Evolutionary conservation across 192 early-diverging fungal species (phyloP).

Genomic region (Umbelopsis vinacea): DNA sequence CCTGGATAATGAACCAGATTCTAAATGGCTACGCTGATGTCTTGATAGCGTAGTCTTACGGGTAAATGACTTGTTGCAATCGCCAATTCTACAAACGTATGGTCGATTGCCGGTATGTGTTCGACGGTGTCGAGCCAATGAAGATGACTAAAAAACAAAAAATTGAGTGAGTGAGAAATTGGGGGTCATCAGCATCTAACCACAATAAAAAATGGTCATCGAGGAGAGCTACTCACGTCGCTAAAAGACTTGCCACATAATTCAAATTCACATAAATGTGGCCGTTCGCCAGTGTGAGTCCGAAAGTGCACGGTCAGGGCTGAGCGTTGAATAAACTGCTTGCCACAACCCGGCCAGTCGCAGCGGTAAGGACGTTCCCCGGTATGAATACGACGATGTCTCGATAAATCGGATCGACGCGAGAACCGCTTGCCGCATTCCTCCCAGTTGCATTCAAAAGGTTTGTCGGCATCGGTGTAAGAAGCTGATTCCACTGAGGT

Average conservation of each 20-base stretch:
- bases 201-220: not conserved
- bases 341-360: constrained; percentile 65
- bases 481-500: constrained; percentile 14
- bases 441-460: constrained; percentile 60
- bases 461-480: constrained; percentile 32
- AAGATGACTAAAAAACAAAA: constrained; percentile 56
- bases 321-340: constrained; percentile 80
- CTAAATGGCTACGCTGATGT: constrained; percentile 58
- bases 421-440: constrained; percentile 72
- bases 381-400: constrained; percentile 77
- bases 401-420: constrained; percentile 70
- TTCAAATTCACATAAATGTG: constrained; percentile 66
- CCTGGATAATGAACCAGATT: constrained; percentile 16
- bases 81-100: constrained; percentile 64
- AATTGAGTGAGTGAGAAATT: no score
- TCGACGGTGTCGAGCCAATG: constrained; percentile 72
- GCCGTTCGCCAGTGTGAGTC: constrained; percentile 74
- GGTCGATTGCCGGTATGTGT: constrained; percentile 78
- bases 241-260: constrained; percentile 76
- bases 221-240: constrained; percentile 46
- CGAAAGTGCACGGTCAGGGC: constrained; percentile 78
- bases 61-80: constrained; percentile 77
- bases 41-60: constrained; percentile 66
- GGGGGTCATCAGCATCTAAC: not conserved
- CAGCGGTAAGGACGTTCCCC: constrained; percentile 75